A percentile compares a stretch with the other conserved stretches of the same genome.
Evolutionary conservation across 179 eudicot species (phyloP).

Genomic region (Beta macrorhiza): DNA sequence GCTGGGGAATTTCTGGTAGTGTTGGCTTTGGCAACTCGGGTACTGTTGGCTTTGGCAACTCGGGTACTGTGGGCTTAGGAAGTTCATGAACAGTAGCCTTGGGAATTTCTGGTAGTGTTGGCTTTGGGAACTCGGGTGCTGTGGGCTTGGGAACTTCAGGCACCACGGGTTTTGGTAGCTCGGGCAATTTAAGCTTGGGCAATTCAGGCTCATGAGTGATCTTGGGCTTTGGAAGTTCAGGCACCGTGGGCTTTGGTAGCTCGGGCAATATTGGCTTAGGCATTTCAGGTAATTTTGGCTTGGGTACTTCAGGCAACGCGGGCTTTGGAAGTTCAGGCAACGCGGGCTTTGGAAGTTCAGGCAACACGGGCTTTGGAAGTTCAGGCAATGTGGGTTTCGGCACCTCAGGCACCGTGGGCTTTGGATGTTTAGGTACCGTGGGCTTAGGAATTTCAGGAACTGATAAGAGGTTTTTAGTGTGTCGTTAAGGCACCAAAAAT

Average conservation of each 20-base stretch:
- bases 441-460: too few relatives aligned
- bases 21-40: conserved; percentile 11
- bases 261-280: too few relatives aligned
- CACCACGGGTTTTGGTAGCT: neutral
- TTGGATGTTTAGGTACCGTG: too few relatives aligned
- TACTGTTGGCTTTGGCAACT: conserved; percentile 1
- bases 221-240: neutral
- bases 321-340: too few relatives aligned
- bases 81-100: neutral
- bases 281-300: too few relatives aligned
- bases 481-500: too few relatives aligned
- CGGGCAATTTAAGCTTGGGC: conserved; percentile 8
- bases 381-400: conserved; percentile 12
- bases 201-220: neutral
- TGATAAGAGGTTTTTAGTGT: too few relatives aligned
- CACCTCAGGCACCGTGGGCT: conserved; percentile 6
- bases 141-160: conserved; percentile 21
- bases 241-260: neutral
- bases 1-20: neutral
- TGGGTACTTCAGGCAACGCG: too few relatives aligned
- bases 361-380: conserved; percentile 3
- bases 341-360: conserved; percentile 28
- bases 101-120: neutral
- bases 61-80: conserved; percentile 4
- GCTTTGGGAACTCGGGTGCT: conserved; percentile 1